These are phyloP conservation scores for Mortierella sp. DNA, from an alignment of 371 early-diverging fungal species.

Conservation along the genomic window DNA sequence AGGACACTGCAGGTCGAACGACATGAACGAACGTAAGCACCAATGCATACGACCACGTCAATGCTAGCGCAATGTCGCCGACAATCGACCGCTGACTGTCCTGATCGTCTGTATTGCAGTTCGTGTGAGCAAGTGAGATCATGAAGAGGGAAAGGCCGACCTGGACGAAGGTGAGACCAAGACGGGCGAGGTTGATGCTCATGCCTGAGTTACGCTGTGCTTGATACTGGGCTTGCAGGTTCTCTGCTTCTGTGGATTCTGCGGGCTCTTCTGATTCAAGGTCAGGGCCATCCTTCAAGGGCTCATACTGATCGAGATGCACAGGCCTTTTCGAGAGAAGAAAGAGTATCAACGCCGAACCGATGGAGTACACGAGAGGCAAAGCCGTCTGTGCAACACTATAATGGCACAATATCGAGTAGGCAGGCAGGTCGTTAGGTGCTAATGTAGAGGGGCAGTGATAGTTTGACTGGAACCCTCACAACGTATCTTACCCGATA, in stretches of 20 bases:
- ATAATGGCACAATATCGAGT: no score
- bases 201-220: slow-evolving; percentile 39
- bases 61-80: slow-evolving; percentile 6
- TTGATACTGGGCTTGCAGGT: slow-evolving; percentile 36
- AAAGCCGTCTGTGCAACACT: slow-evolving; percentile 9
- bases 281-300: slow-evolving; percentile 12
- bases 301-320: slow-evolving; percentile 37
- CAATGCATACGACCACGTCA: slow-evolving; percentile 37
- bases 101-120: not conserved
- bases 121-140: slow-evolving; percentile 4
- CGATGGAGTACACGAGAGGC: slow-evolving; percentile 22
- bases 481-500: no score
- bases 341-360: slow-evolving; percentile 21
- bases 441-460: no score
- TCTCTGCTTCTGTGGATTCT: slow-evolving; percentile 10
- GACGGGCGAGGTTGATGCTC: slow-evolving; percentile 42
- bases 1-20: slow-evolving; percentile 27
- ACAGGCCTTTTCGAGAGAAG: slow-evolving; percentile 38
- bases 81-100: slow-evolving; percentile 8
- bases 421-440: no score
- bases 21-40: slow-evolving; percentile 28
- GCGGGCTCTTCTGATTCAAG: not conserved
- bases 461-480: no score
- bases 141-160: slow-evolving; percentile 33
- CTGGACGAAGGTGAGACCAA: slow-evolving; percentile 34